A percentile compares a stretch with the other conserved stretches of the same genome.
Conservation (phyloP, 441 rosid genomes). For the Erodium texanum region DNA sequence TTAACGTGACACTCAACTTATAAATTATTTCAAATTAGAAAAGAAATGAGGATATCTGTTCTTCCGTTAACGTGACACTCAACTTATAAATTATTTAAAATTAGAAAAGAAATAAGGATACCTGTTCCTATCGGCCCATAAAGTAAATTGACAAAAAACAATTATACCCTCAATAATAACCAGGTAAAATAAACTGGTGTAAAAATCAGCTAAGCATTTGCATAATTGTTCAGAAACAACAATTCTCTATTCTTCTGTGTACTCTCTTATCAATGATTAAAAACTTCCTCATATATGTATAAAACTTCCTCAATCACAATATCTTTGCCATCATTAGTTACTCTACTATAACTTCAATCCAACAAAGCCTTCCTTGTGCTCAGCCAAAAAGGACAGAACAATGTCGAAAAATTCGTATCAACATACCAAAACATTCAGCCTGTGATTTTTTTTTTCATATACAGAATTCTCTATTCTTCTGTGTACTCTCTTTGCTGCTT, state of each 20-base stretch:
- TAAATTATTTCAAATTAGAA: no score
- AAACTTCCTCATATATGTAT: background rate
- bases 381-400: background rate
- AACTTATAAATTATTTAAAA: no score
- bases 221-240: background rate
- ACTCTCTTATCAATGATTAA: background rate
- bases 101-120: no score
- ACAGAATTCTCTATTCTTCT: background rate
- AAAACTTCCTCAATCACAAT: background rate
- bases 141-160: no score
- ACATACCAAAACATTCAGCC: background rate
- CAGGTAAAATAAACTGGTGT: no score
- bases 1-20: no score
- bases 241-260: background rate
- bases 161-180: no score
- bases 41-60: no score
- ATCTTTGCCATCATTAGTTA: background rate
- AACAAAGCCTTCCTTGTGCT: background rate
- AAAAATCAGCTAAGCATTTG: background rate
- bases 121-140: no score
- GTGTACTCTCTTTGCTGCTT: background rate
- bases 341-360: no score
- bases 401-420: background rate
- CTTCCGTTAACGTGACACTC: no score
- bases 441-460: background rate